Percentiles rank a stretch among this genome's conserved stretches.
Evolutionary conservation across 2,329 filamentous ascomycete species (phyloP).

Genomic region (Fusarium heterosporum): DNA sequence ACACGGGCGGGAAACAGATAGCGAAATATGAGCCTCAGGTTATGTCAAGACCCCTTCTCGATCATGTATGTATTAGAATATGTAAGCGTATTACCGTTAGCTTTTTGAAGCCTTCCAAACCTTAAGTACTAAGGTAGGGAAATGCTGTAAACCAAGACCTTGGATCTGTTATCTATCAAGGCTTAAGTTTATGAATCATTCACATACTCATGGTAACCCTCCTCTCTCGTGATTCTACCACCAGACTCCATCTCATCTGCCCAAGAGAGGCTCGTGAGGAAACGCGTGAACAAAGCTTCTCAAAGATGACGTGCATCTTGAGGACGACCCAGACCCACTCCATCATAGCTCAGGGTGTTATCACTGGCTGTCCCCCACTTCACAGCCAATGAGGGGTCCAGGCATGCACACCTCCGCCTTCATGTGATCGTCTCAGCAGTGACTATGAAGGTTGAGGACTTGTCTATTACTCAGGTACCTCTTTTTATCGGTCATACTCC

Average conservation of each 20-base stretch:
- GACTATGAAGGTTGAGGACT: slow-evolving; percentile 19
- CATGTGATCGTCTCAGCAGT: slow-evolving; percentile 50
- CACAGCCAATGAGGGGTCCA: slow-evolving; percentile 39
- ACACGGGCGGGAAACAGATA: background rate
- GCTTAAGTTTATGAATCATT: background rate
- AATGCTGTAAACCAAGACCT: no score
- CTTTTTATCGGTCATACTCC: slow-evolving; percentile 28
- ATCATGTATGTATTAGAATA: background rate
- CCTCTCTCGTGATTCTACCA: slow-evolving; percentile 27
- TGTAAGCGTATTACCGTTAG: no score
- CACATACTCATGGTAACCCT: background rate
- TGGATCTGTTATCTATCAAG: no score
- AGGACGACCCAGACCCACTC: slow-evolving; percentile 10
- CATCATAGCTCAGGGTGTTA: background rate
- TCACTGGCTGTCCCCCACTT: slow-evolving; percentile 18
- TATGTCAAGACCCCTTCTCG: background rate
- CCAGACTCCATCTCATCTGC: slow-evolving; percentile 6
- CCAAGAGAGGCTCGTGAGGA: slow-evolving; percentile 3
- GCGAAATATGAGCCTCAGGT: background rate
- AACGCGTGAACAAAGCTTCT: slow-evolving; percentile 28
- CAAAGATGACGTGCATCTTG: slow-evolving; percentile 35
- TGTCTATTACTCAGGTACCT: slow-evolving; percentile 19
- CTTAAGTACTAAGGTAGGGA: no score
- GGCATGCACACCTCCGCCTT: slow-evolving; percentile 38
- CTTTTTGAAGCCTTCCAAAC: no score